These are phyloP conservation scores for Fragaria vesca DNA, from an alignment of 306 rosid genomes.

Conservation along the genomic window DNA sequence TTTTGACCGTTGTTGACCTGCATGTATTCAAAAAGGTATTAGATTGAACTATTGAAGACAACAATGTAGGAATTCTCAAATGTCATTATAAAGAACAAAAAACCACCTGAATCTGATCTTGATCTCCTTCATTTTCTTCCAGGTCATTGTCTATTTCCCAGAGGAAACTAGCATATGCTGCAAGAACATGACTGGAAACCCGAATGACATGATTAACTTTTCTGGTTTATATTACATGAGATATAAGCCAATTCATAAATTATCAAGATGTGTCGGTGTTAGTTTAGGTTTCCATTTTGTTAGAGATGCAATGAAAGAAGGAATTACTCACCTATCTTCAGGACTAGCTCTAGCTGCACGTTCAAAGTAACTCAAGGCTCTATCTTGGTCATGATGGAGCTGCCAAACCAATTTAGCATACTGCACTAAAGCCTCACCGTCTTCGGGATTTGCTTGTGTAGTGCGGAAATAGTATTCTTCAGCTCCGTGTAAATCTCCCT, in stretches of 20 bases:
- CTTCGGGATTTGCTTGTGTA: constrained; percentile 64
- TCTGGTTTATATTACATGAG: background rate
- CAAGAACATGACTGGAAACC: constrained; percentile 68
- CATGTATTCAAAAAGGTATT: constrained; percentile 19
- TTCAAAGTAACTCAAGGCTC: constrained; percentile 60
- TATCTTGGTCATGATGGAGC: constrained; percentile 62
- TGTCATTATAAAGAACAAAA: constrained; percentile 2
- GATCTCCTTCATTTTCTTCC: constrained; percentile 33
- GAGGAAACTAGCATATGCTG: constrained; percentile 81
- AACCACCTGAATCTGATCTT: constrained; percentile 40
- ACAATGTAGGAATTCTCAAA: constrained; percentile 12
- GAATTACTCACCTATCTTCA: constrained; percentile 57
- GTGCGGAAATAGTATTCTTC: constrained; percentile 71
- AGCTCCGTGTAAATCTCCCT: constrained; percentile 69
- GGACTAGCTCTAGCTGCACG: constrained; percentile 63
- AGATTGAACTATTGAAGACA: constrained; percentile 15
- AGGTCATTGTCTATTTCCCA: constrained; percentile 61
- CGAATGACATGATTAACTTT: constrained; percentile 5
- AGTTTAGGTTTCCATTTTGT: constrained; percentile 10
- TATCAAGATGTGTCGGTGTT: background rate
- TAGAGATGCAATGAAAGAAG: background rate
- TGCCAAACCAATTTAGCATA: constrained; percentile 83
- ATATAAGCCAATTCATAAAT: background rate
- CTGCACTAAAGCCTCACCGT: constrained; percentile 55
- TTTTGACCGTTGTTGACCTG: constrained; percentile 42